Base-by-base conservation (phyloP, 257 asterid genomes). In the Hygrophila difformis region DNA sequence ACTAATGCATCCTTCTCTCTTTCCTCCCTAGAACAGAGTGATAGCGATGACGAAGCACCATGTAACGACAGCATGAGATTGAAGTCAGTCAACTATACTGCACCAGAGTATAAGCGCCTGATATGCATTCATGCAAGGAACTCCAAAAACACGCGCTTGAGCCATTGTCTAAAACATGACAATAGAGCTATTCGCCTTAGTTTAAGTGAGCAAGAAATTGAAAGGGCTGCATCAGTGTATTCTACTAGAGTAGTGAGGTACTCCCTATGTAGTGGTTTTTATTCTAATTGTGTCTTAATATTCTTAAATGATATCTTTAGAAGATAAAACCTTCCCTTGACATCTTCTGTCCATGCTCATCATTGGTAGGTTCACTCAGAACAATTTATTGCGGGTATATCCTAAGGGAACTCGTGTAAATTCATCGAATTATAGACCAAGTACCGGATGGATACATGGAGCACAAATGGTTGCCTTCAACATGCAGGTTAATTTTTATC, bases 391-490 rank as follows among this genome's bases (percentile, higher is more conserved):
- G 67, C 65, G 98, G 70, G 77, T 89, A 16, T 89, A 51, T 46
- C 98, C 98, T 0, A 85, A 85, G 74, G 94, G 94, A 47, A 82
- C 94, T 13, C 58, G 94, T 26, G 96, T 89, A 18, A 85, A 87
- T 44, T 89, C 98, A 55, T 75, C 98, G 33, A 89, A 89, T 61
- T 89, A 77, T 55, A 56, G 70, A 51, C 96, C 98, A 1, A 52
- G 63, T 16, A 70, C 51, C 2, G 93, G 88, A 14, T 89, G 98
- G 98, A 81, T 69, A 69, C 98, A 85, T 46, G 96, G 98, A 57
- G 98, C 96, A 28, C 98, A 89, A 71, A 85, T 89, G 98, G 87
- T 82, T 53, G 98, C 94, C 39, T 85, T 85, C 17, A 89, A 89
- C 54, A 91, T 91, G 98, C 96, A 91, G 94, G 98, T 84, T 57